Conservation (phyloP, 495 filamentous ascomycete species). For the Hypoxylon subgilvum region DNA sequence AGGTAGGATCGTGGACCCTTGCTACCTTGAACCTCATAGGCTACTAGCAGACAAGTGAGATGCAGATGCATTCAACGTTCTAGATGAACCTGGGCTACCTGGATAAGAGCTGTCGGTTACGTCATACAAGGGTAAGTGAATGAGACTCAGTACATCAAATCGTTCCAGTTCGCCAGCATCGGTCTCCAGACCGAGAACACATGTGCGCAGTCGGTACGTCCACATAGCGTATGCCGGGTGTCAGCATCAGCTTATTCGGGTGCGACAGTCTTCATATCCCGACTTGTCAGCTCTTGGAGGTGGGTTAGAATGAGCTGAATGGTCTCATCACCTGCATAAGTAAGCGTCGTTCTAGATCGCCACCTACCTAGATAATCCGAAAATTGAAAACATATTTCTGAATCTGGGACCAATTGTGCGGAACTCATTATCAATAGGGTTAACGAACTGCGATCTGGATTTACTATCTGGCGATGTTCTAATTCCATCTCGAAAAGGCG, state of each 20-base stretch:
- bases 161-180: no score
- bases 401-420: conserved; percentile 3
- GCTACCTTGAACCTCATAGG: background rate
- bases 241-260: background rate
- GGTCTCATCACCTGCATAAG: no score
- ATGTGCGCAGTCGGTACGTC: conserved; percentile 6
- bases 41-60: background rate
- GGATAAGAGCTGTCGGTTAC: conserved; percentile 17
- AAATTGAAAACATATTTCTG: no score
- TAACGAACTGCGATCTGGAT: conserved; percentile 14
- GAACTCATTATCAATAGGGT: conserved; percentile 27
- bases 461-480: conserved; percentile 22
- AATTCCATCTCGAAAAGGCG: conserved; percentile 27
- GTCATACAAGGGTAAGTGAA: conserved; percentile 21
- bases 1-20: no score
- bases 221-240: conserved; percentile 26
- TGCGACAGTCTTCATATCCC: conserved; percentile 1
- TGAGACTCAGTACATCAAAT: no score
- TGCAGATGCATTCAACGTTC: conserved; percentile 9
- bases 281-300: conserved; percentile 10
- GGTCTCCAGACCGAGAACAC: conserved; percentile 12
- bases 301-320: no score
- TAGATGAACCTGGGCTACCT: conserved; percentile 15
- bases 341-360: no score
- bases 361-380: no score